Evolutionary conservation across 1,284 basidiomycete species (phyloP).

Genomic region (Cryptococcus sp.): DNA sequence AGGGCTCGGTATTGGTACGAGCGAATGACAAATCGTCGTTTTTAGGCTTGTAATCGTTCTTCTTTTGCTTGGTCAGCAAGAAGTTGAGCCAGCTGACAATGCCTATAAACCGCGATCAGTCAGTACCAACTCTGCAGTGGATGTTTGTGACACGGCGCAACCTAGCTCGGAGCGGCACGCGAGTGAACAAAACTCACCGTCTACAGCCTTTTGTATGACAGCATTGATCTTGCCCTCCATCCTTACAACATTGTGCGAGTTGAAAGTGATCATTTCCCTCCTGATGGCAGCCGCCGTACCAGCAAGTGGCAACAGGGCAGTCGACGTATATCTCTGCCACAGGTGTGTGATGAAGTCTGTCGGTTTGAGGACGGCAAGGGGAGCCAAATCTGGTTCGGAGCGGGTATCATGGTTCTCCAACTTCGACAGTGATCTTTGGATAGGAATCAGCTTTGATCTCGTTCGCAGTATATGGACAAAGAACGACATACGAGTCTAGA

Average conservation of each 20-base stretch:
- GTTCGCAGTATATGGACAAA: background rate
- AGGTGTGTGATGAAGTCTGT: constrained; percentile 91
- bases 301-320: constrained; percentile 85
- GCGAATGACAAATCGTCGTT: constrained; percentile 95
- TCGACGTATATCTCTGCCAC: constrained; percentile 95
- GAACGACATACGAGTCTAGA: constrained; percentile 71
- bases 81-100: constrained; percentile 65
- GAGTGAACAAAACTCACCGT: constrained; percentile 61
- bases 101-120: constrained; percentile 38
- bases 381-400: constrained; percentile 75
- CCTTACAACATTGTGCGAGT: constrained; percentile 82
- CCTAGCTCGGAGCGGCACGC: background rate
- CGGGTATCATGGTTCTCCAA: constrained; percentile 75
- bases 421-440: constrained; percentile 66
- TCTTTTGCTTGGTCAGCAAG: constrained; percentile 86
- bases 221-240: constrained; percentile 85
- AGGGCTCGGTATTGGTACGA: constrained; percentile 92
- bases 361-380: constrained; percentile 66
- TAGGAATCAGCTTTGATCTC: constrained; percentile 14
- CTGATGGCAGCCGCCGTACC: constrained; percentile 81
- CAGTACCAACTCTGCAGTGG: background rate
- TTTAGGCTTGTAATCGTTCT: constrained; percentile 92
- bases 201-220: constrained; percentile 78
- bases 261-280: constrained; percentile 91
- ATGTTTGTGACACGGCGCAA: background rate